Conservation (phyloP, 2,329 filamentous ascomycete species). For the Pyrenochaeta sp. region DNA sequence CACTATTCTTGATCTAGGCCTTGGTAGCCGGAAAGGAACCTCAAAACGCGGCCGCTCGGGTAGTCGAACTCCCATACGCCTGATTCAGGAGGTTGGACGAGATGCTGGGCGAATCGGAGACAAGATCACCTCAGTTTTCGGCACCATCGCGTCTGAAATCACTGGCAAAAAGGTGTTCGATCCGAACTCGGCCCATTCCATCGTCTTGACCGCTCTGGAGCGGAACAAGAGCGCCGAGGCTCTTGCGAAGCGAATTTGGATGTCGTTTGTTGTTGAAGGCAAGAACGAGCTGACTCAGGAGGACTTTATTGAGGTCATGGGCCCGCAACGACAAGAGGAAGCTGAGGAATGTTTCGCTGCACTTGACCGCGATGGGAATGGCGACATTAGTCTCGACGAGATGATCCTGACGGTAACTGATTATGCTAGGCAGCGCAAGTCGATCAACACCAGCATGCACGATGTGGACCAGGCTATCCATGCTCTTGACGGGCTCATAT, state of each 20-base stretch:
- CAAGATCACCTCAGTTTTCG: slow-evolving; percentile 92
- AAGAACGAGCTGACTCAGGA: slow-evolving; percentile 79
- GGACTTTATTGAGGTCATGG: slow-evolving; percentile 88
- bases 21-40: slow-evolving; percentile 64
- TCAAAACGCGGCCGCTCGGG: slow-evolving; percentile 62
- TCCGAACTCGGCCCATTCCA: slow-evolving; percentile 85
- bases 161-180: slow-evolving; percentile 97
- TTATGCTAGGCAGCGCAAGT: slow-evolving; percentile 84
- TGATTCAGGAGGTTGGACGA: slow-evolving; percentile 75
- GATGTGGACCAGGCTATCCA: slow-evolving; percentile 95
- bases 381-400: slow-evolving; percentile 93
- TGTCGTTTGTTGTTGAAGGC: slow-evolving; percentile 95
- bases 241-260: slow-evolving; percentile 94
- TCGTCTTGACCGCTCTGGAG: slow-evolving; percentile 89
- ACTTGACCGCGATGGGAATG: slow-evolving; percentile 88
- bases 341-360: slow-evolving; percentile 85
- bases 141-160: slow-evolving; percentile 91
- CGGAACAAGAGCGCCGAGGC: slow-evolving; percentile 85
- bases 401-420: slow-evolving; percentile 90
- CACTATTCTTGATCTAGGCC: slow-evolving; percentile 65
- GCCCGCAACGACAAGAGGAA: slow-evolving; percentile 73
- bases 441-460: slow-evolving; percentile 92
- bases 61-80: slow-evolving; percentile 76
- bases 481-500: slow-evolving; percentile 86
- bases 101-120: slow-evolving; percentile 79